phyloP scores from a whole-genome alignment of 1,139 yeast genomes.

The Saccharomyces hybrid region DNA sequence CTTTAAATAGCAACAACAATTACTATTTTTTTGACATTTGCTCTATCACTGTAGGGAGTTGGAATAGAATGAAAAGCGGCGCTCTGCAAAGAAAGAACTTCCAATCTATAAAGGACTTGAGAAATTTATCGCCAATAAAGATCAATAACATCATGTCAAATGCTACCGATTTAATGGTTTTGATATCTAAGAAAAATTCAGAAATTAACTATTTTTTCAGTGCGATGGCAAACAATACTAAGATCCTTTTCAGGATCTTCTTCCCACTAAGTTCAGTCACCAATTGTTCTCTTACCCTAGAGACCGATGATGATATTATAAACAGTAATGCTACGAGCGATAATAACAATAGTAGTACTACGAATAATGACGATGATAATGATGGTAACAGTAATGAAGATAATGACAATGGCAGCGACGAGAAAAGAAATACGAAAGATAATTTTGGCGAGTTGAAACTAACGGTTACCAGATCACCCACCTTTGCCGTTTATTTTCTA shows the following conservation, averaged over 20 bases:
- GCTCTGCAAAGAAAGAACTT: conserved; percentile 38
- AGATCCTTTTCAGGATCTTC: conserved; percentile 62
- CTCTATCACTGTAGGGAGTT: conserved; percentile 64
- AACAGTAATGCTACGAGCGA: not conserved
- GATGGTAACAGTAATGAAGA: conserved; percentile 2
- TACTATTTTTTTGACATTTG: conserved; percentile 61
- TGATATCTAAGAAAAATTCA: conserved; percentile 58
- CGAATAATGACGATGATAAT: conserved; percentile 7
- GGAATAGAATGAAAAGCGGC: conserved; percentile 73
- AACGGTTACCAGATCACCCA: conserved; percentile 53
- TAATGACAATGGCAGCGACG: conserved; percentile 9
- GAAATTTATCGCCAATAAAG: conserved; percentile 60
- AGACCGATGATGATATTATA: conserved; percentile 23
- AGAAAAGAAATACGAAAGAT: conserved; percentile 12
- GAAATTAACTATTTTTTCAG: conserved; percentile 70
- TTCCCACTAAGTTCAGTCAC: conserved; percentile 43
- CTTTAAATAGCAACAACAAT: conserved; percentile 54
- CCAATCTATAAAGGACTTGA: conserved; percentile 37
- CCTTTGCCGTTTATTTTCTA: conserved; percentile 65
- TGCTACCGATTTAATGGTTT: conserved; percentile 58
- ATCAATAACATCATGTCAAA: conserved; percentile 54
- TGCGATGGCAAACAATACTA: conserved; percentile 58
- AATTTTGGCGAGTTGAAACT: conserved; percentile 46
- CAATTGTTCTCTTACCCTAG: conserved; percentile 33
- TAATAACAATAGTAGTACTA: not conserved